Evolutionary conservation across 805 yeast genomes (phyloP), one percentile per base, ranked within the genome.

Genomic region (Isabelozyma pseudorhagii): DNA sequence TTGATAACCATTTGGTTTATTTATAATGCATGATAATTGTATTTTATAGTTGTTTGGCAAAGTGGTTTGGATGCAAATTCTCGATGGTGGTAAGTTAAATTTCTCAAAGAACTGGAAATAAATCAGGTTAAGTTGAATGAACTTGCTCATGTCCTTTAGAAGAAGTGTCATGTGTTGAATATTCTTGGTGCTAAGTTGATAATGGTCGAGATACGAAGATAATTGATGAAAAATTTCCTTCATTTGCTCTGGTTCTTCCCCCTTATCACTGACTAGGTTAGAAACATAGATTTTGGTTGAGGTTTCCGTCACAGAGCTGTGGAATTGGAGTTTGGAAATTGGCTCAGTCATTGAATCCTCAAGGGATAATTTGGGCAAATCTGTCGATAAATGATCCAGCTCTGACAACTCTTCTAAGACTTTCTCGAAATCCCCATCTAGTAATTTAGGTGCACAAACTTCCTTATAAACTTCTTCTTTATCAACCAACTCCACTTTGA

Each of bases 51-150:
- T 63, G 1, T 54, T 45, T 0, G 83, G 77, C 3, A 84, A 60
- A 1, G 56, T 55, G 0, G 96, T 79, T 48, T 87, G 85, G 3
- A 94, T 81, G 66, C 98, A 92, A 1, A 89, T 82, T 54, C 99
- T 77, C 0, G 97, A 83, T 0, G 99, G 98, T 1, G 98, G 98
- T 15, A 74, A 62, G 38, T 81, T 72, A 3, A 86, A 83, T 1
- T 74, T 61, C 4, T 66, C 63, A 64, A 91, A 92, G 51, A 72
- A 77, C 1, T 63, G 51, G 21, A 72, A 72, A 64, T 94, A 94
- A 0, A 82, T 71, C 1, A 61, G 46, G 61, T 94, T 94, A 10
- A 92, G 78, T 8, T 55, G 62, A 0, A 69, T 71, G 64, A 94
- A 94, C 45, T 80, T 63, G 0, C 66, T 45, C 93, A 94, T 92